Conservation (phyloP, 2,329 filamentous ascomycete species). For the Waltergamsia citrina region DNA sequence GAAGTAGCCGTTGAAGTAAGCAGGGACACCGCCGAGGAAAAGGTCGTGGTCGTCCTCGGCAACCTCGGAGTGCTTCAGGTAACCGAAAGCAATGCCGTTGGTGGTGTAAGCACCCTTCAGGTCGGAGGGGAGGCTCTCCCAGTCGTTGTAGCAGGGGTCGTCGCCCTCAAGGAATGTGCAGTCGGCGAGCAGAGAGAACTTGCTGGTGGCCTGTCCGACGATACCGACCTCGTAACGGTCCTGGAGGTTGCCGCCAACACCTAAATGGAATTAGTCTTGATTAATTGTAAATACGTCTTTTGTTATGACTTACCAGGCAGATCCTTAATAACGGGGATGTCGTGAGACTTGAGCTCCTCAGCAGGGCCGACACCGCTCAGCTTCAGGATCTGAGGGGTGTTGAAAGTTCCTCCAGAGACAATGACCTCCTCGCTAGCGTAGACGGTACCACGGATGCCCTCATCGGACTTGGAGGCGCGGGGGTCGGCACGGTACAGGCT, state of each 20-base stretch:
- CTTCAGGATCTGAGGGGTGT: conserved; percentile 25
- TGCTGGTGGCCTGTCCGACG: conserved; percentile 9
- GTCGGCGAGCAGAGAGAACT: conserved; percentile 12
- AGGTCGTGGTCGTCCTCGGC: conserved; percentile 37
- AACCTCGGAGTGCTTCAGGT: conserved; percentile 22
- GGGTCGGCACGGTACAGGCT: conserved; percentile 30
- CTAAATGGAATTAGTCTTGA: neutral
- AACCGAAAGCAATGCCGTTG: conserved; percentile 43
- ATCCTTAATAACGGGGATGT: conserved; percentile 40
- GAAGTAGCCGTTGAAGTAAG: conserved; percentile 46
- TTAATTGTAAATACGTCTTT: no score
- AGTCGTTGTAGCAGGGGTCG: conserved; percentile 22
- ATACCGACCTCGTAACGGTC: conserved; percentile 9
- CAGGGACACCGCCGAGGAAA: conserved; percentile 44
- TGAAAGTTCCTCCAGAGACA: conserved; percentile 23
- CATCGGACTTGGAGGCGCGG: conserved; percentile 13
- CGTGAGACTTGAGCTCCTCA: conserved; percentile 17
- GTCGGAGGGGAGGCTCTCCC: conserved; percentile 12
- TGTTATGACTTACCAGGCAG: conserved; percentile 29
- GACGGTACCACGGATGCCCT: neutral
- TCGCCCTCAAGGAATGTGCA: conserved; percentile 15
- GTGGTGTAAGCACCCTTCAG: conserved; percentile 24
- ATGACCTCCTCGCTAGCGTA: conserved; percentile 9
- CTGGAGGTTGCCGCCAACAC: conserved; percentile 7
- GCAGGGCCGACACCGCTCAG: conserved; percentile 24